A percentile compares a stretch with the other conserved stretches of the same genome.
phyloP scores from a whole-genome alignment of 1,284 basidiomycete species.

The Ustilago tritici region DNA sequence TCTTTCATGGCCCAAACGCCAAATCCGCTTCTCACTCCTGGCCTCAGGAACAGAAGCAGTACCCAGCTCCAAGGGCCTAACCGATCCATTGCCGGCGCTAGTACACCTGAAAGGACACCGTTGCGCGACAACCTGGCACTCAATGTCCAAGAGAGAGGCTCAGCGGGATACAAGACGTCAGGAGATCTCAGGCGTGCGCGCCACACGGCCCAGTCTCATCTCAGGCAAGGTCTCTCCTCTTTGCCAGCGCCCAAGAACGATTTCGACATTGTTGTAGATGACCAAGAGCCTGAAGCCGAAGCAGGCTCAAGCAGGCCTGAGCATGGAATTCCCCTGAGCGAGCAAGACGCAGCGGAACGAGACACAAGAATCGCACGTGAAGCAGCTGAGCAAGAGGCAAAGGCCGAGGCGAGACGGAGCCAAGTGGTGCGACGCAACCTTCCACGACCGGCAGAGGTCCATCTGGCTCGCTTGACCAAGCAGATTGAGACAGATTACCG shows the following conservation, averaged over 20 bases:
- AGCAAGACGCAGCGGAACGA: conserved; percentile 85
- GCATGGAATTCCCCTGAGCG: conserved; percentile 20
- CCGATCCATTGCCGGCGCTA: conserved; percentile 16
- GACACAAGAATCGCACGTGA: conserved; percentile 81
- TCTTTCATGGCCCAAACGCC: conserved; percentile 81
- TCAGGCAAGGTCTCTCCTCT: conserved; percentile 83
- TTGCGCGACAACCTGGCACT: conserved; percentile 90
- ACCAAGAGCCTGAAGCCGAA: conserved; percentile 25
- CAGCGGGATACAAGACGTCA: conserved; percentile 51
- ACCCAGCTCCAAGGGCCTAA: conserved; percentile 1
- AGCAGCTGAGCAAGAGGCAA: conserved; percentile 79
- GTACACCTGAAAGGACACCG: conserved; percentile 87
- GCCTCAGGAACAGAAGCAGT: conserved; percentile 24
- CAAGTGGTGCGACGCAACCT: conserved; percentile 84
- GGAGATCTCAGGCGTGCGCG: conserved; percentile 45
- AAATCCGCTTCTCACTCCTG: conserved; percentile 87
- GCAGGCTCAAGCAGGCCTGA: conserved; percentile 14
- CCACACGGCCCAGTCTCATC: conserved; percentile 70
- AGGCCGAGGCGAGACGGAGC: conserved; percentile 79
- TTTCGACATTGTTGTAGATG: conserved; percentile 91
- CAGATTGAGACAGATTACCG: conserved; percentile 50
- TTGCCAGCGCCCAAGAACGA: conserved; percentile 96
- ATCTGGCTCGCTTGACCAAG: conserved; percentile 77
- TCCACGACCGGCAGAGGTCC: conserved; percentile 87
- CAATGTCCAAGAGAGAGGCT: conserved; percentile 73